Base-by-base conservation (phyloP, 169 alveolate species). In the Cryptosporidium meleagridis region DNA sequence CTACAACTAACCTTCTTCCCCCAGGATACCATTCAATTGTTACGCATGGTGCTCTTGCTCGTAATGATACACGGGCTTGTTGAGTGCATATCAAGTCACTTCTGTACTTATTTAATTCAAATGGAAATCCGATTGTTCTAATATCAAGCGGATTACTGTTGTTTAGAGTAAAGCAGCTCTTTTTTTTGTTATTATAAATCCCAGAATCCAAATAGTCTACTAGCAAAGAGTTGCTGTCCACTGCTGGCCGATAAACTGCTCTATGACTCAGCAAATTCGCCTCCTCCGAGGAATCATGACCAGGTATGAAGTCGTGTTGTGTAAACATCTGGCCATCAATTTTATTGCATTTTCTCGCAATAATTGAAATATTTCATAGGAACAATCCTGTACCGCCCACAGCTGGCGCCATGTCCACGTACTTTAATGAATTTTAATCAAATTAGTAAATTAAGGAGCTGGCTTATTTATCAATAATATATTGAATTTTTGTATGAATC, bases 1-100 rank as follows among this genome's bases (percentile, higher is more conserved):
- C 97, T 33, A 96, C 96, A 86, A 95, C 73, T 51, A 95, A 91
- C 53, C 95, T 91, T 92, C 94, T 93, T 39, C 97, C 97, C 65
- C 93, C 94, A 55, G 96, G 96, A 87, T 95, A 95, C 97, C 96
- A 95, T 87, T 91, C 70, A n/a, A 93, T 73, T 70, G 85, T 92
- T 59, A 37, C 91, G 73, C 72, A 92, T 70, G 70, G 93, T 65
- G 94, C 58, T 62, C 84, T 31, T 18, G 85, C 85, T 62, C 91
- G 29, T 65, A 80, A 48, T 8, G 89, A 80, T 39, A 80, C 89
- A 62, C 89, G 89, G n/a, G 89, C 75, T 41, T 80, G 89, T 51
- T 80, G 89, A 4, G 89, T 80, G 62, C 89, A 80, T 18, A 80
- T 65, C 41, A 80, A 41, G 59, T 80, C 89, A 41, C 80, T 62